phyloP scores from a whole-genome alignment of 1,284 basidiomycete species.

The Ceratobasidium sp. region DNA sequence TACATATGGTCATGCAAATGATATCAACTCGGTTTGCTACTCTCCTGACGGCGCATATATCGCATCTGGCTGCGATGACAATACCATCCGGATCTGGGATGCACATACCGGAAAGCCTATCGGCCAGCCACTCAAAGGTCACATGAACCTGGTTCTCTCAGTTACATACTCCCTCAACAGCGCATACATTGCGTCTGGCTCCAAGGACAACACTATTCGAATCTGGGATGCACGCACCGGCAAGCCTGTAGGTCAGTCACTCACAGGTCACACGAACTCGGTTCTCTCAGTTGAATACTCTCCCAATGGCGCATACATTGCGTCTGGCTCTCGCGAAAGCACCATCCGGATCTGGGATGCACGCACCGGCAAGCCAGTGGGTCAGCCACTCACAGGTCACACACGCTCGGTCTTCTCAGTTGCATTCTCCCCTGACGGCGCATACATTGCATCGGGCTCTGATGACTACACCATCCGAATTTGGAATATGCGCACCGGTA shows the following conservation, averaged over 20 bases:
- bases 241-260: not conserved
- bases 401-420: too few relatives aligned
- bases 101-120: not conserved
- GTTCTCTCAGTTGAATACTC: not conserved
- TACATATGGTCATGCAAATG: not conserved
- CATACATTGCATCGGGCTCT: too few relatives aligned
- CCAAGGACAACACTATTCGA: too few relatives aligned
- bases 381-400: too few relatives aligned
- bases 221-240: not conserved
- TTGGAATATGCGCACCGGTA: too few relatives aligned
- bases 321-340: not conserved
- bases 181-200: too few relatives aligned
- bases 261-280: not conserved
- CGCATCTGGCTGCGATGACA: not conserved
- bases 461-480: too few relatives aligned
- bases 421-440: too few relatives aligned
- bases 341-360: not conserved
- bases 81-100: not conserved
- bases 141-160: too few relatives aligned
- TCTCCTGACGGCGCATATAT: conserved; percentile 11
- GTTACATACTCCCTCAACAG: too few relatives aligned
- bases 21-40: not conserved
- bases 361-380: not conserved
- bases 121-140: too few relatives aligned
- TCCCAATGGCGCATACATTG: not conserved